phyloP scores from a whole-genome alignment of 495 filamentous ascomycete species.

The Penicillium diatomitis region DNA sequence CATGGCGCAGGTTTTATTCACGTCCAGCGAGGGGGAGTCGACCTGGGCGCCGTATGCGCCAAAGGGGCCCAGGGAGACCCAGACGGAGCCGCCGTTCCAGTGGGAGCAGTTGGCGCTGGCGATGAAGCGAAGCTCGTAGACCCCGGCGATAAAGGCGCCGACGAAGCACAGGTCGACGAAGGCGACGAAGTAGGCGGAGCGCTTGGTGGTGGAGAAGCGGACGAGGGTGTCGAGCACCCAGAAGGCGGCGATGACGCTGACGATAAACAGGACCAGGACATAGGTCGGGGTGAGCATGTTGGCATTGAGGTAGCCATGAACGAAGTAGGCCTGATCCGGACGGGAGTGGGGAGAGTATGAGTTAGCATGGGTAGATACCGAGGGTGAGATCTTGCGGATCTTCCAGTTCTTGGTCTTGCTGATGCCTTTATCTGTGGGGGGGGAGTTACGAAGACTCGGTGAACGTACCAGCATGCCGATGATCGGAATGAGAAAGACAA shows the following conservation, averaged over 20 bases:
- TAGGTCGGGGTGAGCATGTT: conserved; percentile 69
- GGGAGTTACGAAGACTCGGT: not conserved
- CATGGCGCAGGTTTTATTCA: conserved; percentile 78
- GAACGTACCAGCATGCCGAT: conserved; percentile 68
- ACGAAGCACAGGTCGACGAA: conserved; percentile 74
- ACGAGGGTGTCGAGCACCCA: conserved; percentile 79
- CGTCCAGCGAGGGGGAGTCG: conserved; percentile 31
- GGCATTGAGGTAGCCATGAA: conserved; percentile 57
- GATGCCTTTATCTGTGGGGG: too few relatives aligned
- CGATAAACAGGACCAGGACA: conserved; percentile 87
- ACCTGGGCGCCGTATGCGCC: conserved; percentile 34
- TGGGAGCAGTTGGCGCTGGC: conserved; percentile 53
- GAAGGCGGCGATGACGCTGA: conserved; percentile 65
- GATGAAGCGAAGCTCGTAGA: conserved; percentile 68
- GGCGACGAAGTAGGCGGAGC: conserved; percentile 66
- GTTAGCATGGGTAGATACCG: too few relatives aligned
- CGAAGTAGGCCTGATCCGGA: conserved; percentile 56
- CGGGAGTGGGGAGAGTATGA: not conserved
- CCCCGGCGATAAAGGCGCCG: conserved; percentile 72
- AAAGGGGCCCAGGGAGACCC: conserved; percentile 51
- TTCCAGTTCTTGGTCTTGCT: too few relatives aligned
- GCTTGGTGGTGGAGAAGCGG: conserved; percentile 60
- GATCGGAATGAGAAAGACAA: conserved; percentile 77
- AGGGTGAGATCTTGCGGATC: too few relatives aligned
- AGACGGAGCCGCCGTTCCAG: conserved; percentile 40